phyloP scores from a whole-genome alignment of 257 asterid species.

The Nicotiana benthamiana region DNA sequence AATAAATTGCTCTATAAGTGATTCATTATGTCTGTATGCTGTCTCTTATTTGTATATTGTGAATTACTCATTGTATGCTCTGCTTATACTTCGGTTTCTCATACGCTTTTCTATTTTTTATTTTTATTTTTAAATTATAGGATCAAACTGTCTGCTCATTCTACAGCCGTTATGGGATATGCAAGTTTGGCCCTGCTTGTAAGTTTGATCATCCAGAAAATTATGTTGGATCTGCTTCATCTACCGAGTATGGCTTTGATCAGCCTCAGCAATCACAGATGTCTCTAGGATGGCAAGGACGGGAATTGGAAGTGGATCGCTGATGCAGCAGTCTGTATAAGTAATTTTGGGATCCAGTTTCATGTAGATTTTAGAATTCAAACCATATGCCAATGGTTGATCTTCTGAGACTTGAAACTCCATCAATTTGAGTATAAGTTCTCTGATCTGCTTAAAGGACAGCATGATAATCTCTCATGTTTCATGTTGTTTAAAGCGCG shows the following conservation, averaged over 20 bases:
- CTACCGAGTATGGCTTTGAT: conserved; percentile 19
- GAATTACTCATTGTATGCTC: neutral
- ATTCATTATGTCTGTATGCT: neutral
- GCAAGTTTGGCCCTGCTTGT: conserved; percentile 93
- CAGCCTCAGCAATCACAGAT: conserved; percentile 16
- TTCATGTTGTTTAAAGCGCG: conserved; percentile 14
- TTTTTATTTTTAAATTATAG: conserved; percentile 20
- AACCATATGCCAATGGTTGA: neutral
- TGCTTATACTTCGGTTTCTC: neutral
- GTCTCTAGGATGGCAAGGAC: conserved; percentile 31
- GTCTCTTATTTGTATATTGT: neutral
- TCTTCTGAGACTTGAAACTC: neutral
- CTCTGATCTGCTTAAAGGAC: neutral
- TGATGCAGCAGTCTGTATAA: conserved; percentile 10
- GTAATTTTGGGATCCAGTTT: neutral
- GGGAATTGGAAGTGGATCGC: conserved; percentile 38
- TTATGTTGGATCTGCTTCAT: conserved; percentile 19
- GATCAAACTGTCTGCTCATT: conserved; percentile 73
- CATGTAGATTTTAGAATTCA: neutral
- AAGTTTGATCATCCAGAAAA: conserved; percentile 72
- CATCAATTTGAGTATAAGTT: neutral
- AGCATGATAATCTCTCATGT: conserved; percentile 1
- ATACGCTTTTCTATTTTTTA: neutral
- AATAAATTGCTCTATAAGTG: neutral
- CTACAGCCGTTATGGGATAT: conserved; percentile 74